Base-by-base conservation (phyloP, 768 basidiomycete species). In the Cyclocybe aegerita region DNA sequence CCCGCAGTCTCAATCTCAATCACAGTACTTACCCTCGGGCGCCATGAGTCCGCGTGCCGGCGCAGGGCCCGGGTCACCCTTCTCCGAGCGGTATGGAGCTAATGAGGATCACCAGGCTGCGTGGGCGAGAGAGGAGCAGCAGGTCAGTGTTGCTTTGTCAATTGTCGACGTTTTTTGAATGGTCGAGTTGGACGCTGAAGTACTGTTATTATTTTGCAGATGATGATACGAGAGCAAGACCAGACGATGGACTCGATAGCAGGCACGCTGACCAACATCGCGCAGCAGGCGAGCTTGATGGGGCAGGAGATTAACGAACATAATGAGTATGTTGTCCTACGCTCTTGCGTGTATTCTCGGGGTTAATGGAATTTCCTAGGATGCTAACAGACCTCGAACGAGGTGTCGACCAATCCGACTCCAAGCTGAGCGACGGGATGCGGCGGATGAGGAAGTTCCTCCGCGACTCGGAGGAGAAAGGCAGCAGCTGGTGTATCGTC, bases 251-350 rank as follows among this genome's bases (percentile, higher is more conserved):
- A 87, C 48, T 81, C 88, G 0, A 95, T 99, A 63, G 81, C 87
- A 0, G 93, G 93, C 0, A 94, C 95, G 1, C 68, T 99, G 46
- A 83, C 65, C 49, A 94, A 88, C 0, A 73, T 99, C 6, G 86
- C 87, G 0, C 86, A 90, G 55, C 97, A 98, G 69, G 97, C 97
- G 0, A 89, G 88, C 9, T 73, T 98, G 31, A 99, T 99, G 84
- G 96, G 96, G 0, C 84, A 83, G 50, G 97, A 99, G 64, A 90
- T 98, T 43, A 74, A 66, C 7, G 93, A 95, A 63, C 97, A 99
- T 60, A 90, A 88, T 58, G 91, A 92, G 96, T 96, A 54, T 55
- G 66, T 67, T 29, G 4, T 29, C 23, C 4, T 16, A 14, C 41
- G 39, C 45, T 35, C 23, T 16, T 37, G 6, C 39, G 16, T 43